phyloP scores from a whole-genome alignment of 345 rosid species.

The Populus simonii region DNA sequence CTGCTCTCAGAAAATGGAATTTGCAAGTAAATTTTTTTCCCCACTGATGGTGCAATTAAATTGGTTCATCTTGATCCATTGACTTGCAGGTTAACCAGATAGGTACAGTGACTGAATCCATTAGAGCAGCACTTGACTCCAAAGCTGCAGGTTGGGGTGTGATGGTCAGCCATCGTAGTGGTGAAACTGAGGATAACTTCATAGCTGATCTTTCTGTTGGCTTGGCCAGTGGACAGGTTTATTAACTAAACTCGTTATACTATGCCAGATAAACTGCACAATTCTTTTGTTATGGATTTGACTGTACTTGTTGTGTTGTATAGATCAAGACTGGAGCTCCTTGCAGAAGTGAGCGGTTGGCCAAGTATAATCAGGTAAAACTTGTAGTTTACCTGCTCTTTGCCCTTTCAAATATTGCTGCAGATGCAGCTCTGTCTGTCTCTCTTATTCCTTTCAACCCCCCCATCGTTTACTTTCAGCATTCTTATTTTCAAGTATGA shows the following conservation, averaged over 20 bases:
- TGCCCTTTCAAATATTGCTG: neutral
- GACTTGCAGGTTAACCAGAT: constrained; percentile 87
- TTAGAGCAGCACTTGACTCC: constrained; percentile 90
- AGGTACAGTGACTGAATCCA: constrained; percentile 92
- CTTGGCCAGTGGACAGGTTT: constrained; percentile 95
- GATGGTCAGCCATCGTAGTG: constrained; percentile 97
- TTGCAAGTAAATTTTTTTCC: neutral
- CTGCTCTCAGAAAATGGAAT: neutral
- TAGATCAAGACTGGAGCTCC: constrained; percentile 99
- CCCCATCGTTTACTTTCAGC: neutral
- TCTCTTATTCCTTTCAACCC: neutral
- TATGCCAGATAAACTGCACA: constrained; percentile 1
- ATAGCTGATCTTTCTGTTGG: constrained; percentile 97
- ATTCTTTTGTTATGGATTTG: neutral
- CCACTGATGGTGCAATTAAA: neutral
- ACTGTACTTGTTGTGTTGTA: constrained; percentile 15
- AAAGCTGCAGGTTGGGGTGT: constrained; percentile 99
- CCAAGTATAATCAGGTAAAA: constrained; percentile 97
- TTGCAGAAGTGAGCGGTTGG: constrained; percentile 88
- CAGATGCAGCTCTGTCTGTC: neutral
- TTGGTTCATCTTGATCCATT: neutral
- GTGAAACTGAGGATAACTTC: constrained; percentile 96
- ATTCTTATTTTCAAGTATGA: neutral
- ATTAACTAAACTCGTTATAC: constrained; percentile 12
- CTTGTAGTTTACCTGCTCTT: neutral